Percentiles rank a stretch among this genome's conserved stretches.
phyloP scores from a whole-genome alignment of 345 rosid species.

The Sisymbrium irio region DNA sequence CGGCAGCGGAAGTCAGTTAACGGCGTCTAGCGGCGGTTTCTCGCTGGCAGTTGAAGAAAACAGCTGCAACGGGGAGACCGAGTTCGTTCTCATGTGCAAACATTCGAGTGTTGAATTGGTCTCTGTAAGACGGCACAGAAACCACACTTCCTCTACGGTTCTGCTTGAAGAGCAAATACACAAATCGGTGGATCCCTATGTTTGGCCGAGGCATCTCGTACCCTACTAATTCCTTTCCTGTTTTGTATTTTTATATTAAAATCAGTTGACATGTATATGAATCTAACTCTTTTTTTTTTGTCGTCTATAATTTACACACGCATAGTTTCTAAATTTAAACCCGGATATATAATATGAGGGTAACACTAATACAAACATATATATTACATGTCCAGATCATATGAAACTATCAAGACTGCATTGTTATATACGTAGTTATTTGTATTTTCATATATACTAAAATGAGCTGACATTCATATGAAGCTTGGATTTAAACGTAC shows the following conservation, averaged over 20 bases:
- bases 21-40: constrained; percentile 98
- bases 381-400: neutral
- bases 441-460: too few relatives aligned
- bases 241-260: neutral
- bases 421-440: neutral
- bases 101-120: constrained; percentile 59
- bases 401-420: neutral
- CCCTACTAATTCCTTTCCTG: constrained; percentile 70
- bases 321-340: neutral
- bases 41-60: constrained; percentile 87
- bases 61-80: constrained; percentile 82
- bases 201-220: constrained; percentile 94
- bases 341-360: neutral
- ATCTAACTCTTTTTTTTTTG: neutral
- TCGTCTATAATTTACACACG: neutral
- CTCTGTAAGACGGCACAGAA: constrained; percentile 56
- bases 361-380: neutral
- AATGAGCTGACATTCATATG: too few relatives aligned
- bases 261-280: neutral
- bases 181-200: constrained; percentile 95
- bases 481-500: neutral
- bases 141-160: constrained; percentile 52
- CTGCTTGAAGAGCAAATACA: constrained; percentile 80
- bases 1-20: constrained; percentile 16
- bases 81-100: constrained; percentile 79